Percentiles rank a stretch among this genome's conserved stretches.
Evolutionary conservation across 352 stramenopile species (phyloP).

Genomic region (Saprolegnia parasitica): DNA sequence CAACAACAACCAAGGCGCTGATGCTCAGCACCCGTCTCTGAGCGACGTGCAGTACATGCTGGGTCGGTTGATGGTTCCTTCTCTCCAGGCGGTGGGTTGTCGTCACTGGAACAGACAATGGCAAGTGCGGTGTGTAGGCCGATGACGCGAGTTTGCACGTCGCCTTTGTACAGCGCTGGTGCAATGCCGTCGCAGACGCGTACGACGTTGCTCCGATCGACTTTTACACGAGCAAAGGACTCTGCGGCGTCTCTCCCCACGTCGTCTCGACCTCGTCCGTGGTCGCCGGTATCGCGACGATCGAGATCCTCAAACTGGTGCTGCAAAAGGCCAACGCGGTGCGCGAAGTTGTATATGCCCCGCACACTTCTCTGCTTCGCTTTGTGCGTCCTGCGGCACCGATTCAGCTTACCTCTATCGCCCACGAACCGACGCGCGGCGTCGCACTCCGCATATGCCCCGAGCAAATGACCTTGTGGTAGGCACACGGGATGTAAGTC

Average conservation of each 20-base stretch:
- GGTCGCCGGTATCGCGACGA: conserved; percentile 32
- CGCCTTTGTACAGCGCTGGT: conserved; percentile 36
- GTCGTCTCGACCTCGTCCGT: conserved; percentile 34
- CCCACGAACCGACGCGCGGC: conserved; percentile 35
- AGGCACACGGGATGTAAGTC: background rate
- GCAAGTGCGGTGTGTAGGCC: conserved; percentile 7
- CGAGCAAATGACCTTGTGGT: conserved; percentile 33
- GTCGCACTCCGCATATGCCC: conserved; percentile 33
- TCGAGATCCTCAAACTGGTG: conserved; percentile 34
- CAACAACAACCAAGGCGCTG: background rate
- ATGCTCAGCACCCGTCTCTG: background rate
- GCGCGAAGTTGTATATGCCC: background rate
- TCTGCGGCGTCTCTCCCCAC: conserved; percentile 21
- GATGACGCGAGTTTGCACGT: conserved; percentile 32
- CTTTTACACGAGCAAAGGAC: conserved; percentile 30
- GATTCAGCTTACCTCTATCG: conserved; percentile 31
- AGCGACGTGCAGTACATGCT: background rate
- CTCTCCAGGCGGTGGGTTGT: background rate
- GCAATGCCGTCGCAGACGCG: conserved; percentile 30
- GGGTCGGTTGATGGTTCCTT: background rate
- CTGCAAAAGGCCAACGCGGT: conserved; percentile 5
- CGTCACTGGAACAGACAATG: background rate
- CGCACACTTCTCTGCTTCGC: background rate
- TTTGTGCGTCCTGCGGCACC: conserved; percentile 20
- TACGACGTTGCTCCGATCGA: conserved; percentile 19